Evolutionary conservation across 305 asterid genomes (phyloP).

Genomic region (Solanum hybrid): DNA sequence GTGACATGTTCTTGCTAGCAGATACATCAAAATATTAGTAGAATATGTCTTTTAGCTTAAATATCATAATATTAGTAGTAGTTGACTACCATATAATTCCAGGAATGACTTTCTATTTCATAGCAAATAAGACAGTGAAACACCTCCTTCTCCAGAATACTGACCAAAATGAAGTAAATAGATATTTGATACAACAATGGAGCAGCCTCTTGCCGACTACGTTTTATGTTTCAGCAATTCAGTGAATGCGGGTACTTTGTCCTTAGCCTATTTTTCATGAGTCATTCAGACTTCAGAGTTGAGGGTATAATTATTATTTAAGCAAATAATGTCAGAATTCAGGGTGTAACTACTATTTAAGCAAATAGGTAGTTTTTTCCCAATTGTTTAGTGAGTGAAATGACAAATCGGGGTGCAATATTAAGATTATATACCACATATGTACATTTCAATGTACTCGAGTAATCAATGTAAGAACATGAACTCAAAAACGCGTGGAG

Average conservation of each 20-base stretch:
- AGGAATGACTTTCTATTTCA: neutral
- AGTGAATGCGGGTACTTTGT: neutral
- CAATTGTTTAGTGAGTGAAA: neutral
- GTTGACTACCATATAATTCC: neutral
- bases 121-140: neutral
- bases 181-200: neutral
- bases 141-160: neutral
- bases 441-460: neutral
- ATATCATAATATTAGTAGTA: neutral
- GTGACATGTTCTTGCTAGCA: neutral
- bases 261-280: neutral
- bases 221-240: neutral
- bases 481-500: neutral
- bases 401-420: neutral
- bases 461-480: neutral
- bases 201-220: neutral
- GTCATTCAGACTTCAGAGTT: neutral
- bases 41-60: neutral
- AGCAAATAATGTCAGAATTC: neutral
- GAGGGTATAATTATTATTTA: neutral
- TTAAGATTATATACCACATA: neutral
- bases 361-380: neutral
- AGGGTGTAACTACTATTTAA: neutral
- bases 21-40: neutral
- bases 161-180: neutral